Conservation (phyloP, 192 early-diverging fungal species). For the Coemansia sp. region DNA sequence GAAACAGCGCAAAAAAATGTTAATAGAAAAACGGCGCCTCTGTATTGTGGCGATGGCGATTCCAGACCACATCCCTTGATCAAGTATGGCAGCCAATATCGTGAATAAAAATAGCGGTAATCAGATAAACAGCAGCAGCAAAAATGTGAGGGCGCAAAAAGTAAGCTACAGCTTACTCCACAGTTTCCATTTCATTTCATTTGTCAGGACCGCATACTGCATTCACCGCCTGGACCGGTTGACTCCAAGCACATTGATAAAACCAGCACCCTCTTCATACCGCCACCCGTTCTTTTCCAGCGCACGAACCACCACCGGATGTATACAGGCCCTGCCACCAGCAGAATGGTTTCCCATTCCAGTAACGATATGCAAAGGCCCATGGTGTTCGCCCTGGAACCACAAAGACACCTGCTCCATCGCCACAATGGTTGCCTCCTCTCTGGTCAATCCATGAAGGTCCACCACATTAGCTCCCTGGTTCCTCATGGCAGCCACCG, state of each 20-base stretch:
- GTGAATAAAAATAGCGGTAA: too few species aligned
- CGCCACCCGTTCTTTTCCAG: slow-evolving; percentile 57
- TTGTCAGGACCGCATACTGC: too few species aligned
- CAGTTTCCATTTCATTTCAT: too few species aligned
- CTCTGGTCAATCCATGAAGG: slow-evolving; percentile 63
- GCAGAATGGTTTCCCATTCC: slow-evolving; percentile 65
- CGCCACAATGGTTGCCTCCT: slow-evolving; percentile 58
- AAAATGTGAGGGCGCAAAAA: too few species aligned
- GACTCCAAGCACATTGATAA: slow-evolving; percentile 42
- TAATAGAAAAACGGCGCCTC: too few species aligned
- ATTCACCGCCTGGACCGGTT: too few species aligned
- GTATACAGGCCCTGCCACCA: slow-evolving; percentile 54
- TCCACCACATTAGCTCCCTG: slow-evolving; percentile 60
- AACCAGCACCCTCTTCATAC: slow-evolving; percentile 54
- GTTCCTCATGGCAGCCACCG: slow-evolving; percentile 32
- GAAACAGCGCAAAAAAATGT: too few species aligned
- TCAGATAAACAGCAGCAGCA: too few species aligned
- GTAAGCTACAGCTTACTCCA: too few species aligned
- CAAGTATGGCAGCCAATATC: too few species aligned
- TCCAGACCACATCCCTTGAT: too few species aligned
- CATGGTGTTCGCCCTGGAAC: slow-evolving; percentile 29
- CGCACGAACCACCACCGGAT: slow-evolving; percentile 48
- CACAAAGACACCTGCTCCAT: slow-evolving; percentile 59
- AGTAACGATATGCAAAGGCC: slow-evolving; percentile 62
- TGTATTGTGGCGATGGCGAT: too few species aligned